A percentile compares a stretch with the other conserved stretches of the same genome.
Conservation (phyloP, 371 early-diverging fungal species). For the Mortierella sp. region DNA sequence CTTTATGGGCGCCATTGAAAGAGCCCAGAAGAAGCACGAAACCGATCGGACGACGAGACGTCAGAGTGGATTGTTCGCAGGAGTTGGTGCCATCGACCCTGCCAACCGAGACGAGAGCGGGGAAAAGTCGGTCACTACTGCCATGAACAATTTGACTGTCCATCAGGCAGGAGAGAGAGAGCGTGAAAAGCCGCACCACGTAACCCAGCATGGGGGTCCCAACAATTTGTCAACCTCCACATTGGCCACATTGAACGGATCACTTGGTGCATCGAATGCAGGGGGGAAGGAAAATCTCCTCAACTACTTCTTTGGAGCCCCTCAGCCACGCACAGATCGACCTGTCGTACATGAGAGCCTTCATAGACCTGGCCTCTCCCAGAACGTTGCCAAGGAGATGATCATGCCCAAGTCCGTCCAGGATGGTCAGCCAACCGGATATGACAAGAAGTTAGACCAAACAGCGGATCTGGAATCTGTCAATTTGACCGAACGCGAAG, state of each 20-base stretch:
- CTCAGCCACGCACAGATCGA: conserved; percentile 42
- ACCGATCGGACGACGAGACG: conserved; percentile 39
- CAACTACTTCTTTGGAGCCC: conserved; percentile 82
- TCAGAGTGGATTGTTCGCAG: no score
- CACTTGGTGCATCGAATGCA: conserved; percentile 33
- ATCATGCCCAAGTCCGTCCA: conserved; percentile 60
- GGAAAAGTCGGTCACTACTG: conserved; percentile 25
- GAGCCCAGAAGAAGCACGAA: conserved; percentile 63
- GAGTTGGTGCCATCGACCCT: conserved; percentile 35
- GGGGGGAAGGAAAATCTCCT: conserved; percentile 71
- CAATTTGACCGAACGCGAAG: conserved; percentile 74
- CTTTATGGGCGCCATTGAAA: conserved; percentile 79
- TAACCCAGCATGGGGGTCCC: conserved; percentile 28
- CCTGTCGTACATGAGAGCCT: conserved; percentile 16
- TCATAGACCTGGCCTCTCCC: conserved; percentile 17
- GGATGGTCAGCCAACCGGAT: conserved; percentile 54
- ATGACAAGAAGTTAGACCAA: conserved; percentile 51
- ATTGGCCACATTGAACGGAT: conserved; percentile 34
- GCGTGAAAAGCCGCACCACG: conserved; percentile 33
- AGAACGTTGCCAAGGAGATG: conserved; percentile 51
- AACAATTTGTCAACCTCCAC: conserved; percentile 25
- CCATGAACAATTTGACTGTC: conserved; percentile 44
- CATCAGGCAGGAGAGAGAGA: conserved; percentile 47
- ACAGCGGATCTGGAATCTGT: conserved; percentile 53
- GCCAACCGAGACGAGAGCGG: conserved; percentile 32